Percentiles rank a stretch among this genome's conserved stretches.
Conservation (phyloP, 2,329 filamentous ascomycete genomes). For the Diaporthe nobilis region DNA sequence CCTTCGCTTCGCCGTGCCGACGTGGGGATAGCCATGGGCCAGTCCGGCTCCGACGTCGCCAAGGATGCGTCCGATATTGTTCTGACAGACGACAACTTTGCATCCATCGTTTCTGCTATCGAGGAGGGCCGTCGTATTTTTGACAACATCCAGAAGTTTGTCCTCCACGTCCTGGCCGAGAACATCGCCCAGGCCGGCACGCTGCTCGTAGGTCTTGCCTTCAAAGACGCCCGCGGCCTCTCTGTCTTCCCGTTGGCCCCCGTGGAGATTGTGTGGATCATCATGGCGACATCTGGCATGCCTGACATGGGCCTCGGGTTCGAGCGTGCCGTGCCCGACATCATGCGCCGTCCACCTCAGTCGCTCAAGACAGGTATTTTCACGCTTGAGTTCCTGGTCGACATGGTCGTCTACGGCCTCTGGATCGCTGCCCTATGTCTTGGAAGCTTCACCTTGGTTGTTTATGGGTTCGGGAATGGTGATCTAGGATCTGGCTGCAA, state of each 20-base stretch:
- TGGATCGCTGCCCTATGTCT: conserved; percentile 74
- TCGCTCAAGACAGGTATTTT: conserved; percentile 71
- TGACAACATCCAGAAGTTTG: conserved; percentile 80
- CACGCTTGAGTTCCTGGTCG: conserved; percentile 73
- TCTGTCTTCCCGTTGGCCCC: conserved; percentile 80
- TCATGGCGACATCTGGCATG: conserved; percentile 79
- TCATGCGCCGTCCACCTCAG: conserved; percentile 76
- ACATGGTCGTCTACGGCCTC: conserved; percentile 74
- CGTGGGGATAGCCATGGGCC: conserved; percentile 76
- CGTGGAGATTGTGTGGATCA: conserved; percentile 81
- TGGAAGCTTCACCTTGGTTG: conserved; percentile 68
- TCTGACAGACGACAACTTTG: conserved; percentile 79
- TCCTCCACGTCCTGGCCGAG: conserved; percentile 75
- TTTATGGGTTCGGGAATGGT: conserved; percentile 69
- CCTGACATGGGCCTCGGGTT: conserved; percentile 82
- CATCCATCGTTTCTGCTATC: conserved; percentile 78
- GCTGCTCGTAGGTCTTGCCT: conserved; percentile 76
- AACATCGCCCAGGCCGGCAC: conserved; percentile 78
- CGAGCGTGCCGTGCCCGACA: conserved; percentile 76
- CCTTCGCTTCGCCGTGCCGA: conserved; percentile 75
- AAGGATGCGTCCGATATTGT: conserved; percentile 76
- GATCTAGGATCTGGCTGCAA: conserved; percentile 73
- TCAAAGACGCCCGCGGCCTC: conserved; percentile 74
- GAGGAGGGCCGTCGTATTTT: conserved; percentile 70
- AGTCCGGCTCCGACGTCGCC: conserved; percentile 73